A percentile compares a stretch with the other conserved stretches of the same genome.
Conservation (phyloP, 2,329 filamentous ascomycete species). For the Stromatinia cepivora region DNA sequence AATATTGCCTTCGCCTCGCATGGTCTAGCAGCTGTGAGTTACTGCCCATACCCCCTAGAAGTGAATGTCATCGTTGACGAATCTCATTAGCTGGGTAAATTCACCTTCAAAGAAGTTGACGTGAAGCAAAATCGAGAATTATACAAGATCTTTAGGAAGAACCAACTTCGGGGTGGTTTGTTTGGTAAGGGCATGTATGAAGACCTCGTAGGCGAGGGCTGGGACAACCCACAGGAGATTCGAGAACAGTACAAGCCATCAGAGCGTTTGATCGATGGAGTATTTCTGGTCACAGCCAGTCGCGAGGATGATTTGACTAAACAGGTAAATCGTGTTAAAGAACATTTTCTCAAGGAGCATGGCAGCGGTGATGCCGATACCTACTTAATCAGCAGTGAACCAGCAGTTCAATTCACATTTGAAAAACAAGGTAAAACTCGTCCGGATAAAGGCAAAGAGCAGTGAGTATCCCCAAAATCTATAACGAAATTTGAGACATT, state of each 20-base stretch:
- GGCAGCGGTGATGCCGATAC: constrained; percentile 2
- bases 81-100: background rate
- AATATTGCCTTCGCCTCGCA: constrained; percentile 2
- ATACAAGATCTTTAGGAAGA: background rate
- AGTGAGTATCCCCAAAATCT: background rate
- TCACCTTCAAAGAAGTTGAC: background rate
- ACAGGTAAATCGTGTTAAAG: background rate
- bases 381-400: background rate
- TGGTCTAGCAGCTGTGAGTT: constrained; percentile 9
- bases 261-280: constrained; percentile 5
- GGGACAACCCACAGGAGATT: constrained; percentile 11
- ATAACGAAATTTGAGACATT: background rate
- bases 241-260: constrained; percentile 6
- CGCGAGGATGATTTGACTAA: background rate
- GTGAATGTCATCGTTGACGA: background rate
- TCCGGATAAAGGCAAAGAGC: constrained; percentile 13
- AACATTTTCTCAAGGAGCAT: constrained; percentile 1
- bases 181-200: constrained; percentile 11
- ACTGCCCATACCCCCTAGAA: background rate
- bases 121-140: background rate
- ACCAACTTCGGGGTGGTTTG: constrained; percentile 11
- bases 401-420: background rate
- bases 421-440: background rate
- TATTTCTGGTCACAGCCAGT: constrained; percentile 7
- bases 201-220: constrained; percentile 5